Conservation (phyloP, 2,329 filamentous ascomycete species). For the Aspergillus unguis region DNA sequence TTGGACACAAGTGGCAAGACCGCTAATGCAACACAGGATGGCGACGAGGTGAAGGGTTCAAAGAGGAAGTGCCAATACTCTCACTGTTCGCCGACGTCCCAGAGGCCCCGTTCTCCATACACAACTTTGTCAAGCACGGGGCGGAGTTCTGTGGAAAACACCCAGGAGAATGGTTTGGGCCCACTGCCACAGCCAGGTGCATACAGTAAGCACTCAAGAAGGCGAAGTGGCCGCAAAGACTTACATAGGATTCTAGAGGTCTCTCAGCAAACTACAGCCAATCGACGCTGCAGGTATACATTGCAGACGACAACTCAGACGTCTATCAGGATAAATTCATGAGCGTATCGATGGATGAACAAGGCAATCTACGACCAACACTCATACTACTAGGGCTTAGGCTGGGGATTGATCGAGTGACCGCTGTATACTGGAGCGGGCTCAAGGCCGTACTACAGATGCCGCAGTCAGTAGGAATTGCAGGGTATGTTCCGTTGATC, state of each 20-base stretch:
- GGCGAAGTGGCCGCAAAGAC: conserved; percentile 2
- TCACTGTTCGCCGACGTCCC: conserved; percentile 84
- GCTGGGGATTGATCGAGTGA: conserved; percentile 90
- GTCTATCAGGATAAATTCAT: conserved; percentile 89
- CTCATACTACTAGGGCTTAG: conserved; percentile 85
- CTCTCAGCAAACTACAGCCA: conserved; percentile 64
- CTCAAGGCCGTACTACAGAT: conserved; percentile 80
- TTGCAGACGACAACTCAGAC: conserved; percentile 84
- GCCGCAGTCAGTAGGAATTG: conserved; percentile 91
- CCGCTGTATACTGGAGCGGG: conserved; percentile 92
- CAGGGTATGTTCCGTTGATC: conserved; percentile 60
- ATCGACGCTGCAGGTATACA: conserved; percentile 72
- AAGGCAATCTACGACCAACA: conserved; percentile 71
- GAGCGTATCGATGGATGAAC: conserved; percentile 67
- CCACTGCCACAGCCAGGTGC: conserved; percentile 90
- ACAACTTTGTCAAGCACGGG: conserved; percentile 87
- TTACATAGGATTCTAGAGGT: conserved; percentile 53
- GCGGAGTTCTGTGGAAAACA: conserved; percentile 86
- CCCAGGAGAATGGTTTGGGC: conserved; percentile 97
- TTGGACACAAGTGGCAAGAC: background rate
- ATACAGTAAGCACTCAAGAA: conserved; percentile 66
- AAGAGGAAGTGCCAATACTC: conserved; percentile 68
- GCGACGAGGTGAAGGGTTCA: conserved; percentile 60
- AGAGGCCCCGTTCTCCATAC: conserved; percentile 85
- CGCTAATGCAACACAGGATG: conserved; percentile 57